Evolutionary conservation across 23 red algal species (phyloP).

Genomic region (Gracilariopsis chorda): DNA sequence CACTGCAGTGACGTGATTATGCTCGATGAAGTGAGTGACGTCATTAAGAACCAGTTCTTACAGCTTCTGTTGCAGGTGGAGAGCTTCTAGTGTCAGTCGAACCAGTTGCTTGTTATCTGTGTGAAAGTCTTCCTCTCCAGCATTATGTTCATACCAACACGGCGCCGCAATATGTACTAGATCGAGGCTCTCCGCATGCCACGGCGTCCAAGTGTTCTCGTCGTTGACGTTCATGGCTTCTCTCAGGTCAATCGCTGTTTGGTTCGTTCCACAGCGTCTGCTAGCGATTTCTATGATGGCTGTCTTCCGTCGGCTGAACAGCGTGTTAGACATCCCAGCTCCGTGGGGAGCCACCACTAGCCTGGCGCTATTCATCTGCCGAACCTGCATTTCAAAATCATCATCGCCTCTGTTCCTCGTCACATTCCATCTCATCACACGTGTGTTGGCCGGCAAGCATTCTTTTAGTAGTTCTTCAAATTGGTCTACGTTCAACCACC

Average conservation of each 20-base stretch:
- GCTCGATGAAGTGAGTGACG: no score
- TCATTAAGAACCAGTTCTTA: no score
- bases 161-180: slow-evolving; percentile 18
- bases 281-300: slow-evolving; percentile 30
- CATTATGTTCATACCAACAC: slow-evolving; percentile 2
- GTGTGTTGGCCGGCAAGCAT: background rate
- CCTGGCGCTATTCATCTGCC: slow-evolving; percentile 8
- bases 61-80: background rate
- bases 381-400: slow-evolving; percentile 11
- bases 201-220: slow-evolving; percentile 38
- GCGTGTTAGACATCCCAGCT: slow-evolving; percentile 31
- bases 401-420: background rate
- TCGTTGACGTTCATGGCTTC: slow-evolving; percentile 23
- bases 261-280: background rate
- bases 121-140: slow-evolving; percentile 7
- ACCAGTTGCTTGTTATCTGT: slow-evolving; percentile 8
- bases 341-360: slow-evolving; percentile 25
- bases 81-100: background rate
- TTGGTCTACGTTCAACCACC: background rate
- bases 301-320: background rate
- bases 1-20: no score
- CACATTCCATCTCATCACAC: background rate
- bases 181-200: slow-evolving; percentile 39
- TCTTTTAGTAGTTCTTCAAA: background rate
- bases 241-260: background rate